These are phyloP conservation scores for Rasamsonia emersonii DNA, from an alignment of 2,329 filamentous ascomycete genomes.

Conservation along the genomic window DNA sequence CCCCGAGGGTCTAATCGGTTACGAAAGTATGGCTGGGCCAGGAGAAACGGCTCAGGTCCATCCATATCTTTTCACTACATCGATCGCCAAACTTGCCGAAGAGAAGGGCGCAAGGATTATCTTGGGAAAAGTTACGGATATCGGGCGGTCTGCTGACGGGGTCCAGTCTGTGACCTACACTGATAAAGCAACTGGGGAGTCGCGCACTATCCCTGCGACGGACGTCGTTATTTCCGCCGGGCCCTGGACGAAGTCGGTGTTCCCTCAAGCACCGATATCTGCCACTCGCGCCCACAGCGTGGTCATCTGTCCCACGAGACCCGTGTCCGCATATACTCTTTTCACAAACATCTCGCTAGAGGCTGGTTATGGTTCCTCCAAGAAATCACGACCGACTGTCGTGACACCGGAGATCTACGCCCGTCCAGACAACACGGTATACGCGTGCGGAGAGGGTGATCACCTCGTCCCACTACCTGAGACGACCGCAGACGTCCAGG, in stretches of 20 bases:
- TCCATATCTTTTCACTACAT: constrained; percentile 79
- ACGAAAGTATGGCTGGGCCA: constrained; percentile 75
- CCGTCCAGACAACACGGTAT: constrained; percentile 78
- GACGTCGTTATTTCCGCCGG: constrained; percentile 53
- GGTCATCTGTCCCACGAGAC: constrained; percentile 48
- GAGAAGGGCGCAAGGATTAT: constrained; percentile 61
- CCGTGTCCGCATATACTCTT: constrained; percentile 41
- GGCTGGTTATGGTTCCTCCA: constrained; percentile 44
- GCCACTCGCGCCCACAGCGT: constrained; percentile 56
- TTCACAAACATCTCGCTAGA: constrained; percentile 83
- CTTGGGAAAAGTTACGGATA: constrained; percentile 59
- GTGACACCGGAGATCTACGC: constrained; percentile 92
- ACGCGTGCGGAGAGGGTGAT: constrained; percentile 90
- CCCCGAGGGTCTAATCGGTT: constrained; percentile 55
- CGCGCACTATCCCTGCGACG: constrained; percentile 47
- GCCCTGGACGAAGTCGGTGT: constrained; percentile 51
- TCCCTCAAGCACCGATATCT: constrained; percentile 48
- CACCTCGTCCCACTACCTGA: constrained; percentile 63
- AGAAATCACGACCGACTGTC: constrained; percentile 47
- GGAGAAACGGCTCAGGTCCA: constrained; percentile 88
- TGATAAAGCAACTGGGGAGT: constrained; percentile 42
- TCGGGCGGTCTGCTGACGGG: constrained; percentile 46
- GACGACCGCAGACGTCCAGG: constrained; percentile 64
- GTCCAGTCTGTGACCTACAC: constrained; percentile 58
- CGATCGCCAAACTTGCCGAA: constrained; percentile 68